Evolutionary conservation across 1,284 basidiomycete genomes (phyloP).

Genomic region (Ceratobasidium sp.): DNA sequence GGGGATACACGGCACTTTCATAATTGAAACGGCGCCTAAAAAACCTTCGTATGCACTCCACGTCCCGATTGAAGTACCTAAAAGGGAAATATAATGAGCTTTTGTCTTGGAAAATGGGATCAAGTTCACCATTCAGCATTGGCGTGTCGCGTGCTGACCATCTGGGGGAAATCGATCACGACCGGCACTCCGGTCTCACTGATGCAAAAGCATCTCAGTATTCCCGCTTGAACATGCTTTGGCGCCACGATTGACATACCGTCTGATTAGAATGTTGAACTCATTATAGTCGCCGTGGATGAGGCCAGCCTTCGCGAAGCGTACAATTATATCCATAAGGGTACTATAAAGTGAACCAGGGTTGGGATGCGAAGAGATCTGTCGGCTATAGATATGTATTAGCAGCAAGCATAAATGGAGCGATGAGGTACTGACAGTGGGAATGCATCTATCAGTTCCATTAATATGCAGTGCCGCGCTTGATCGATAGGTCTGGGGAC

Average conservation of each 20-base stretch:
- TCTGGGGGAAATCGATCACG: slow-evolving; percentile 99
- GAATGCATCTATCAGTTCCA: slow-evolving; percentile 95
- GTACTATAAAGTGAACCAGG: slow-evolving; percentile 91
- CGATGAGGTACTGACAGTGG: slow-evolving; percentile 73
- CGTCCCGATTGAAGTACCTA: slow-evolving; percentile 99
- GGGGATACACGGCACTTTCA: slow-evolving; percentile 88
- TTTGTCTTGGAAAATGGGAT: slow-evolving; percentile 44
- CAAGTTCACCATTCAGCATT: slow-evolving; percentile 92
- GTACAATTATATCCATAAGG: slow-evolving; percentile 96
- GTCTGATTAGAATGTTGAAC: slow-evolving; percentile 92
- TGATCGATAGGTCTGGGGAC: slow-evolving; percentile 95
- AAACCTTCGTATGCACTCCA: slow-evolving; percentile 94
- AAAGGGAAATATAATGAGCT: slow-evolving; percentile 38
- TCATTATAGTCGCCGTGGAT: slow-evolving; percentile 99
- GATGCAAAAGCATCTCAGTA: slow-evolving; percentile 46
- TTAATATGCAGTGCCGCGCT: slow-evolving; percentile 92
- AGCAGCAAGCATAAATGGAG: slow-evolving; percentile 44
- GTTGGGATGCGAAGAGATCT: slow-evolving; percentile 83
- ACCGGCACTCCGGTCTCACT: slow-evolving; percentile 82
- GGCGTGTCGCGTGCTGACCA: slow-evolving; percentile 96
- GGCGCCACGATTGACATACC: slow-evolving; percentile 1
- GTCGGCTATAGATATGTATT: slow-evolving; percentile 67
- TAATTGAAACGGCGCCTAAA: slow-evolving; percentile 93
- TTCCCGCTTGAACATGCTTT: neutral
- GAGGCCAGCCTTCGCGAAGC: slow-evolving; percentile 90